A percentile compares a stretch with the other conserved stretches of the same genome.
Evolutionary conservation across 805 yeast genomes (phyloP).

Genomic region (Kregervanrija pseudodelftensis): DNA sequence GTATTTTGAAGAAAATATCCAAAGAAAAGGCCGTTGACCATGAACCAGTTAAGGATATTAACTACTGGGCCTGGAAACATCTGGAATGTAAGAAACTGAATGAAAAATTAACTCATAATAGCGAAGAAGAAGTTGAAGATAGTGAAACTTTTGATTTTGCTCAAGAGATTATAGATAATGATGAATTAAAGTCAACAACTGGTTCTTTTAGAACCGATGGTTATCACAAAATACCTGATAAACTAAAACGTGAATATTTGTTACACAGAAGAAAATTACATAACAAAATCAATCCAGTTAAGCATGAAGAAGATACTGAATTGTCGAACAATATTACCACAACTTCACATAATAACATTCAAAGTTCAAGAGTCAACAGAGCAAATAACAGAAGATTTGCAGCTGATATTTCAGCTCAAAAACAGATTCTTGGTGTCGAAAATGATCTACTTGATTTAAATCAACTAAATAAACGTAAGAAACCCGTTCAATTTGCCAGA

Average conservation of each 20-base stretch:
- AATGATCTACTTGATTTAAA: slow-evolving; percentile 77
- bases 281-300: slow-evolving; percentile 69
- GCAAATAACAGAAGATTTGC: slow-evolving; percentile 84
- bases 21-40: slow-evolving; percentile 14
- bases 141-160: slow-evolving; percentile 23
- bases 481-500: slow-evolving; percentile 93
- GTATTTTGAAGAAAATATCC: slow-evolving; percentile 42
- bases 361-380: slow-evolving; percentile 78
- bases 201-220: slow-evolving; percentile 73
- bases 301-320: slow-evolving; percentile 46
- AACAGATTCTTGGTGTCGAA: slow-evolving; percentile 70
- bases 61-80: slow-evolving; percentile 62
- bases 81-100: slow-evolving; percentile 11
- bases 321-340: slow-evolving; percentile 10
- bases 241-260: slow-evolving; percentile 63
- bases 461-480: slow-evolving; percentile 81
- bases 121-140: slow-evolving; percentile 17
- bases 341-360: slow-evolving; percentile 31
- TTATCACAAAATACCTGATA: slow-evolving; percentile 63
- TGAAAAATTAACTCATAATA: slow-evolving; percentile 14
- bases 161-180: slow-evolving; percentile 19
- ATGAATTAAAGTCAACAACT: slow-evolving; percentile 33
- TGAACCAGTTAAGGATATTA: slow-evolving; percentile 28
- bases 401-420: slow-evolving; percentile 80
- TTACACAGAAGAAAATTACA: slow-evolving; percentile 73